phyloP scores from a whole-genome alignment of 2,329 filamentous ascomycete genomes.

The Ceratocystiopsis sp. region DNA sequence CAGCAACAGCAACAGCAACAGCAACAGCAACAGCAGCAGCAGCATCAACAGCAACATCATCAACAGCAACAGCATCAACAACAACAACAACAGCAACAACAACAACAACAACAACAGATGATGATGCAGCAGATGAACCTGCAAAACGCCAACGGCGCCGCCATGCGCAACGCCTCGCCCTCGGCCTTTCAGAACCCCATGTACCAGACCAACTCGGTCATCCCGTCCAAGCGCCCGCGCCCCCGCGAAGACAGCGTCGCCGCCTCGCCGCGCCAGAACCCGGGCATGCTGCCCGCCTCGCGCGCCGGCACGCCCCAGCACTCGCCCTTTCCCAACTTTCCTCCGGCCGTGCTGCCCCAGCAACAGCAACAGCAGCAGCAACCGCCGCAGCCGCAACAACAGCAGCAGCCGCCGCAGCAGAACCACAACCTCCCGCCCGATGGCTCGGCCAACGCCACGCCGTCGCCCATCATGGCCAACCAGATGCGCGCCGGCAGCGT shows the following conservation, averaged over 20 bases:
- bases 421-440: slow-evolving; percentile 61
- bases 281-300: slow-evolving; percentile 59
- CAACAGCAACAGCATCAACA: slow-evolving; percentile 6
- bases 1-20: slow-evolving; percentile 19
- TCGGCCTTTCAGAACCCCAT: slow-evolving; percentile 53
- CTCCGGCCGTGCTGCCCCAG: slow-evolving; percentile 42
- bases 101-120: slow-evolving; percentile 4
- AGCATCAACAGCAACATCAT: slow-evolving; percentile 13
- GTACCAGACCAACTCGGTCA: slow-evolving; percentile 71
- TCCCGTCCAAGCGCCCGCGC: slow-evolving; percentile 77
- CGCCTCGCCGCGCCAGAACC: slow-evolving; percentile 62
- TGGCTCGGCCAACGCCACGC: slow-evolving; percentile 68
- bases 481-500: slow-evolving; percentile 56
- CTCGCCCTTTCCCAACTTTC: slow-evolving; percentile 53
- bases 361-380: slow-evolving; percentile 31
- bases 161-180: slow-evolving; percentile 67
- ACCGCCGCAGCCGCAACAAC: slow-evolving; percentile 21
- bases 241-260: slow-evolving; percentile 71
- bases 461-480: slow-evolving; percentile 81
- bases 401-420: slow-evolving; percentile 38
- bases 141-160: slow-evolving; percentile 40
- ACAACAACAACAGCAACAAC: slow-evolving; percentile 21
- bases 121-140: no score
- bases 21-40: slow-evolving; percentile 9
- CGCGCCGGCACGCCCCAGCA: slow-evolving; percentile 87